These are phyloP conservation scores for Chlamydomonas schloesseri DNA, from an alignment of 139 green algal species.

Conservation along the genomic window DNA sequence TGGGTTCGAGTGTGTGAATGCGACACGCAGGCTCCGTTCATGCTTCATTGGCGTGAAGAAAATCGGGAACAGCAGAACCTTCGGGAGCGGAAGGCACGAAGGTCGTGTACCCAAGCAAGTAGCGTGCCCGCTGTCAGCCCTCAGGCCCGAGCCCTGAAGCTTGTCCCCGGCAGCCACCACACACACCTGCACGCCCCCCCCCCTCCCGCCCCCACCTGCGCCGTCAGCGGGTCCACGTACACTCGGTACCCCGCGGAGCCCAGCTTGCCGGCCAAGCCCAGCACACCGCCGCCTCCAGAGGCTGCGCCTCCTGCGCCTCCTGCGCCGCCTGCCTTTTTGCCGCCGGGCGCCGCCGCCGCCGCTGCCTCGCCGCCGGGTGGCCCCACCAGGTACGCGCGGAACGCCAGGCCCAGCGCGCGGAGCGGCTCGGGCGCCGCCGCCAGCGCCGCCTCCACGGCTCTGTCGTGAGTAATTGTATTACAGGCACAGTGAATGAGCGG, in stretches of 20 bases:
- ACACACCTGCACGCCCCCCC: not conserved
- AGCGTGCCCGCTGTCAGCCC: too few species aligned
- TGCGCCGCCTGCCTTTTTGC: not conserved
- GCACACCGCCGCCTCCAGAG: not conserved
- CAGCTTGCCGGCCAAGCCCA: conserved; percentile 19
- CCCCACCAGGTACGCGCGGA: conserved; percentile 50
- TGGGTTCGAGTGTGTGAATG: too few species aligned
- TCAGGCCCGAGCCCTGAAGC: too few species aligned
- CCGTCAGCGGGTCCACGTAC: conserved; percentile 42
- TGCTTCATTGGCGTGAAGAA: too few species aligned
- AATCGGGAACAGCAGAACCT: too few species aligned
- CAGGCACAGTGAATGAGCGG: too few species aligned
- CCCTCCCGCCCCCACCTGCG: not conserved
- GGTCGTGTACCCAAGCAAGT: too few species aligned
- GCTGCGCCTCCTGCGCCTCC: not conserved
- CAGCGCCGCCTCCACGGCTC: conserved; percentile 42
- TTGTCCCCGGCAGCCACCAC: not conserved
- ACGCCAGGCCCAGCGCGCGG: conserved; percentile 54
- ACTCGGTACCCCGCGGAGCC: conserved; percentile 30
- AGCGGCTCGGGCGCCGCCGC: conserved; percentile 50
- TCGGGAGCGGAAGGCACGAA: too few species aligned
- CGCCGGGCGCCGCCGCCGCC: not conserved
- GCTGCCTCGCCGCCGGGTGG: not conserved
- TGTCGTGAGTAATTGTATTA: not conserved
- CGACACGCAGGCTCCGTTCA: too few species aligned